phyloP scores from a whole-genome alignment of 306 rosid genomes.

The Vigna unguiculata region DNA sequence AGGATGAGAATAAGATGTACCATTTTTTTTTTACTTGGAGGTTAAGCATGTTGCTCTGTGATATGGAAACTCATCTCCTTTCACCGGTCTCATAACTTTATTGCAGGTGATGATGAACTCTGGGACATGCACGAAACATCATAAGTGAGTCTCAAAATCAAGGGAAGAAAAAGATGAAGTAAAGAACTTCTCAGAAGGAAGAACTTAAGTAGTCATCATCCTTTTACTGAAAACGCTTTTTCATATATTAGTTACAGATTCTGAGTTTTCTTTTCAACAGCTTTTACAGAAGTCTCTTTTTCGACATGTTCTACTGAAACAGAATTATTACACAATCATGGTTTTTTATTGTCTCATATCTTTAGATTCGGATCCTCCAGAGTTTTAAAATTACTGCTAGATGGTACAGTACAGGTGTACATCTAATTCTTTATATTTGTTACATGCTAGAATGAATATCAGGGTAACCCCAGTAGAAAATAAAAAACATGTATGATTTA shows the following conservation, averaged over 20 bases:
- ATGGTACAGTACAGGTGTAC: conserved; percentile 9
- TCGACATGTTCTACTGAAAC: neutral
- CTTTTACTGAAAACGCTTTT: conserved; percentile 24
- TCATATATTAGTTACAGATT: conserved; percentile 5
- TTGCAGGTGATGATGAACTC: neutral
- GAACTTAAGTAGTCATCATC: conserved; percentile 6
- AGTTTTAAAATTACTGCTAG: neutral
- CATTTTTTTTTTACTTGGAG: conserved; percentile 26
- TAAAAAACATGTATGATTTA: neutral
- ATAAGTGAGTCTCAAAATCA: conserved; percentile 34
- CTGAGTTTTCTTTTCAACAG: neutral
- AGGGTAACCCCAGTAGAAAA: neutral
- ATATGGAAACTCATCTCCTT: conserved; percentile 14
- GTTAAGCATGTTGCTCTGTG: conserved; percentile 6
- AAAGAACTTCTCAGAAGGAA: conserved; percentile 8
- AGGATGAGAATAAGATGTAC: conserved; percentile 18
- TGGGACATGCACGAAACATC: conserved; percentile 39
- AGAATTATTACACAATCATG: conserved; percentile 1
- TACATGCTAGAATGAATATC: neutral
- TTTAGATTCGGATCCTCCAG: conserved; percentile 4
- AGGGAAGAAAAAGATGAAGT: neutral
- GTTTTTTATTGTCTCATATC: neutral
- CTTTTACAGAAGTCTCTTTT: neutral
- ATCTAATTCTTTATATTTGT: neutral
- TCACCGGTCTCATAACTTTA: conserved; percentile 16